Conservation (phyloP, 2,329 filamentous ascomycete species). For the Curvularia verruculosa region DNA sequence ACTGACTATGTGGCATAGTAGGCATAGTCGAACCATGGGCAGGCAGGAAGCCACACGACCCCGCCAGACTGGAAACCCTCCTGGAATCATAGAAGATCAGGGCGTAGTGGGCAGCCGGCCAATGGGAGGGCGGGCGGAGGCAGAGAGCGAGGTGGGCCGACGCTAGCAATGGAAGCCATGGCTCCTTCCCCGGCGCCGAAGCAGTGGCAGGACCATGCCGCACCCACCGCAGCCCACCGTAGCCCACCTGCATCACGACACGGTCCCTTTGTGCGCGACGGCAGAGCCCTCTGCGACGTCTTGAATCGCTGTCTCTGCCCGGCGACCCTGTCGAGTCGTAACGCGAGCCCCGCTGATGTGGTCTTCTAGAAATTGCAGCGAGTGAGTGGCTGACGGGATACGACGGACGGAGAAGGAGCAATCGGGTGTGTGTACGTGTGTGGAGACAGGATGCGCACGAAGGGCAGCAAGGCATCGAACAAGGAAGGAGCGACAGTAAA, state of each 20-base stretch:
- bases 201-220: conserved; percentile 37
- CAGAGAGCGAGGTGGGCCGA: conserved; percentile 27
- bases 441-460: too few relatives aligned
- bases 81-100: conserved; percentile 44
- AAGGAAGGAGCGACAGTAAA: background rate
- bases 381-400: too few relatives aligned
- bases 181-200: conserved; percentile 47
- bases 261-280: conserved; percentile 24
- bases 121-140: conserved; percentile 43
- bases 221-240: conserved; percentile 1
- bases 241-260: conserved; percentile 11
- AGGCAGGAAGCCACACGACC: conserved; percentile 19
- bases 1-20: conserved; percentile 14
- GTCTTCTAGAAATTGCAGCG: conserved; percentile 41
- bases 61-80: conserved; percentile 36
- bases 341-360: conserved; percentile 34
- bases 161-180: conserved; percentile 46
- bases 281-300: conserved; percentile 30
- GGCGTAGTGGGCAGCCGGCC: conserved; percentile 38
- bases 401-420: conserved; percentile 12
- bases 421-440: conserved; percentile 5
- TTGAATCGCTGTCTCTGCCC: conserved; percentile 36
- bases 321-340: conserved; percentile 35
- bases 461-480: too few relatives aligned
- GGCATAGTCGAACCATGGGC: conserved; percentile 23